Percentiles rank a stretch among this genome's conserved stretches.
These are phyloP conservation scores for Kazachstania sp. DNA, from an alignment of 1,139 yeast species.

Conservation along the genomic window DNA sequence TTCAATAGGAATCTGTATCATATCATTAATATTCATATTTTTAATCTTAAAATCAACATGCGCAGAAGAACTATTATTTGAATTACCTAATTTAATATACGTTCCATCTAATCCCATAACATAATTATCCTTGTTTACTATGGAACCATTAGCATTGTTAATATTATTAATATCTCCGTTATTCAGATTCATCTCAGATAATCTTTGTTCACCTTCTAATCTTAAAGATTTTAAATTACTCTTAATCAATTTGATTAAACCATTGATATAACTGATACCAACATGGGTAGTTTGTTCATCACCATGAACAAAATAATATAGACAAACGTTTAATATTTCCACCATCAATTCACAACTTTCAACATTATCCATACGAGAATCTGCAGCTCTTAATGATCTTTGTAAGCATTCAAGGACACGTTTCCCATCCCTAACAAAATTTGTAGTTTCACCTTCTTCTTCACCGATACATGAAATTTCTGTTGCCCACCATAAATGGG, in stretches of 20 bases:
- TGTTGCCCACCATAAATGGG: conserved; percentile 93
- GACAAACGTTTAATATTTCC: conserved; percentile 77
- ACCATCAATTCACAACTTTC: conserved; percentile 73
- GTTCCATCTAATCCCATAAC: conserved; percentile 25
- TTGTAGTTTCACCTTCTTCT: conserved; percentile 36
- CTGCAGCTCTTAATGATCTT: conserved; percentile 79
- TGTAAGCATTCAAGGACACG: conserved; percentile 62
- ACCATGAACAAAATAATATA: conserved; percentile 80
- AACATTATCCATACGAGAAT: conserved; percentile 59
- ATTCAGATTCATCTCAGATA: conserved; percentile 5
- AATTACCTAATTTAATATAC: conserved; percentile 14
- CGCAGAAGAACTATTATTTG: conserved; percentile 13
- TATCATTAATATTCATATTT: conserved; percentile 13
- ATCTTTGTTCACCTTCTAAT: conserved; percentile 23
- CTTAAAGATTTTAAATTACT: conserved; percentile 59
- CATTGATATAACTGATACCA: conserved; percentile 68
- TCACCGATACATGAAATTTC: conserved; percentile 46
- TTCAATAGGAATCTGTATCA: conserved; percentile 18
- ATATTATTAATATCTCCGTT: conserved; percentile 3
- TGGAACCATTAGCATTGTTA: background rate
- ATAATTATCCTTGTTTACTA: background rate
- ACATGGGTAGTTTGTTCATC: conserved; percentile 63
- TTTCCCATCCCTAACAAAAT: conserved; percentile 41
- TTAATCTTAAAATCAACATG: conserved; percentile 11
- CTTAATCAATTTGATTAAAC: conserved; percentile 74